These are phyloP conservation scores for Diaporthe sp. DNA, from an alignment of 2,329 filamentous ascomycete species.

Conservation along the genomic window DNA sequence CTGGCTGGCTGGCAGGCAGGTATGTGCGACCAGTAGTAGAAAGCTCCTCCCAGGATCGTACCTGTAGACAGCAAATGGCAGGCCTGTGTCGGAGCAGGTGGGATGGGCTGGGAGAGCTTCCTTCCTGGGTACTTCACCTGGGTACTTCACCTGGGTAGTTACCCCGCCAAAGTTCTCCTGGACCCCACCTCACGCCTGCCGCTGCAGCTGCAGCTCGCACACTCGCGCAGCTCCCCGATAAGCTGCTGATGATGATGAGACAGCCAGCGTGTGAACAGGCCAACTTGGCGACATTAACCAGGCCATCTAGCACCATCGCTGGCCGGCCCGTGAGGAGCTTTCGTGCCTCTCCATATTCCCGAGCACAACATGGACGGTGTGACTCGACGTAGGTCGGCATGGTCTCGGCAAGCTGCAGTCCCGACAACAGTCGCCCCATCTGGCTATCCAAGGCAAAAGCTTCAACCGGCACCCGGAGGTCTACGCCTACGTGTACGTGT, in stretches of 20 bases:
- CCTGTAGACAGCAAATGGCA: slow-evolving; percentile 41
- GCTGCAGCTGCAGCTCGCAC: not conserved
- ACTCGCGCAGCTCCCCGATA: slow-evolving; percentile 13
- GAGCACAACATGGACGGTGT: slow-evolving; percentile 3
- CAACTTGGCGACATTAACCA: slow-evolving; percentile 7
- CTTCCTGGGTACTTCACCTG: not conserved
- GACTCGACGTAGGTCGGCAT: slow-evolving; percentile 7
- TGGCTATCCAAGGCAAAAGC: not conserved
- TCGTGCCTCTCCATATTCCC: not conserved
- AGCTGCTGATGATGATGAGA: not conserved
- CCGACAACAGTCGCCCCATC: no score
- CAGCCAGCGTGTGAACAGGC: not conserved
- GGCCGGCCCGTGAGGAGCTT: not conserved
- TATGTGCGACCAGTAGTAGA: not conserved
- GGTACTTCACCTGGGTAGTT: not conserved
- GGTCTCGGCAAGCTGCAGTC: slow-evolving; percentile 17
- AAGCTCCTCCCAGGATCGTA: not conserved
- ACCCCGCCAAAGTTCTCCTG: slow-evolving; percentile 28
- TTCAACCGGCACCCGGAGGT: not conserved
- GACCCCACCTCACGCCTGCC: slow-evolving; percentile 2
- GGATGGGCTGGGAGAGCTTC: slow-evolving; percentile 14
- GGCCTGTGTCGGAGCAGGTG: slow-evolving; percentile 40
- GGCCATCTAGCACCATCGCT: not conserved
- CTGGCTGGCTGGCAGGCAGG: not conserved
- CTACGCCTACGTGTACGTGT: not conserved